phyloP scores from a whole-genome alignment of 2,329 filamentous ascomycete genomes.

The Metarhizium rileyi region DNA sequence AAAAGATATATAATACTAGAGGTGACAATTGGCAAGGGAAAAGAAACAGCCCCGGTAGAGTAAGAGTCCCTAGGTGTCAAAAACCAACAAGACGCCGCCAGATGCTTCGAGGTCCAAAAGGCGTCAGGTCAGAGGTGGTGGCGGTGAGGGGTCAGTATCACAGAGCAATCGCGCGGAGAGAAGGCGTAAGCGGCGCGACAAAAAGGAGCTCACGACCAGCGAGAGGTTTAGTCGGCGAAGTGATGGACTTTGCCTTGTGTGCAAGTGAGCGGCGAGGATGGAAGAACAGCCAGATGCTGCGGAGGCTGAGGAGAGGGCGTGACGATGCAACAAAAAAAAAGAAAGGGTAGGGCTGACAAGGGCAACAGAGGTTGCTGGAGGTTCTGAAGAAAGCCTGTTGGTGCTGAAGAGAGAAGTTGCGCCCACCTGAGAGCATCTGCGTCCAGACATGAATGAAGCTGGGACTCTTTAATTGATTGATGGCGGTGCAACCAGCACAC shows the following conservation, averaged over 20 bases:
- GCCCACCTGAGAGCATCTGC: too few species aligned
- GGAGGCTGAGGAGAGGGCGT: constrained; percentile 12
- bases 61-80: background rate
- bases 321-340: constrained; percentile 14
- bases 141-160: constrained; percentile 6
- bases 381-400: background rate
- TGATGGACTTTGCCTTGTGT: background rate
- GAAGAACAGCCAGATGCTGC: background rate
- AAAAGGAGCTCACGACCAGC: constrained; percentile 9
- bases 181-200: background rate
- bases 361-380: constrained; percentile 7
- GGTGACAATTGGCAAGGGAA: background rate
- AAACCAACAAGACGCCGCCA: background rate
- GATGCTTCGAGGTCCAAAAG: constrained; percentile 11
- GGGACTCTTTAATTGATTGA: too few species aligned
- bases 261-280: background rate
- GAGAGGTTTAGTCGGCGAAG: constrained; percentile 3
- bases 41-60: background rate
- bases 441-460: too few species aligned
- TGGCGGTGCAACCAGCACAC: too few species aligned
- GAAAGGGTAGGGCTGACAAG: constrained; percentile 20
- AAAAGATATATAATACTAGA: background rate
- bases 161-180: background rate
- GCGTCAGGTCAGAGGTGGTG: constrained; percentile 16
- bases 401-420: too few species aligned